Evolutionary conservation across 192 early-diverging fungal species (phyloP), one percentile per base, ranked within the genome.

Genomic region (Backusella tuberculispora): DNA sequence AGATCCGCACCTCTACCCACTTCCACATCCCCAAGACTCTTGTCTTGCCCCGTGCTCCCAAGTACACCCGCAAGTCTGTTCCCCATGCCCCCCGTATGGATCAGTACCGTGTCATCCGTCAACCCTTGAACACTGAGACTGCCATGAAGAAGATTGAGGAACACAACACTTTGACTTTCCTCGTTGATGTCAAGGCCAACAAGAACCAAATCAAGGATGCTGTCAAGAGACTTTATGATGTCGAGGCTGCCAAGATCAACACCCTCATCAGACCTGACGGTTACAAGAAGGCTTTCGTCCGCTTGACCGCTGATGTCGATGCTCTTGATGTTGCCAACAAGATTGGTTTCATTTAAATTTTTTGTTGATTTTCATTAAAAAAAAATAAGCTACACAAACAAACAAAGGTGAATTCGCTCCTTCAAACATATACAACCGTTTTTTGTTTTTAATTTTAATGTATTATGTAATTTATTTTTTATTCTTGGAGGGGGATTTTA

Each of bases 61-160:
- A 95, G 92, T 98, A 98, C 90, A 83, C 89, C 65, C 94, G 97
- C 86, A 92, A 92, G 88, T 93, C 97, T 26, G 86, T 95, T 50
- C 88, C 93, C 76, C 90, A 92, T 76, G 80, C 82, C 42, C 90
- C 94, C 75, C 85, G 86, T 69, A 88, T 98, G 76, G 97, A 98
- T 85, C 90, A 95, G 83, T 96, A 94, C 92, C 92, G 86, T 80
- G 85, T 98, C 80, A 84, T 99, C 72, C 89, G 88, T 81, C 90
- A 92, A 84, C 98, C 98, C 46, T 86, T 99, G 70, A 97, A 94
- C 90, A 97, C 96, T 74, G 98, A 99, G 89, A 91, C 93, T 46
- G 96, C 98, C 86, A 98, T 98, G 96, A 99, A 99, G 93, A 97
- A 96, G 91, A 97, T 99, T 78, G 98, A 99, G 91, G 95, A 98